Evolutionary conservation across 2,329 filamentous ascomycete species (phyloP), one percentile per base, ranked within the genome.

Genomic region (Botrytis medusae): DNA sequence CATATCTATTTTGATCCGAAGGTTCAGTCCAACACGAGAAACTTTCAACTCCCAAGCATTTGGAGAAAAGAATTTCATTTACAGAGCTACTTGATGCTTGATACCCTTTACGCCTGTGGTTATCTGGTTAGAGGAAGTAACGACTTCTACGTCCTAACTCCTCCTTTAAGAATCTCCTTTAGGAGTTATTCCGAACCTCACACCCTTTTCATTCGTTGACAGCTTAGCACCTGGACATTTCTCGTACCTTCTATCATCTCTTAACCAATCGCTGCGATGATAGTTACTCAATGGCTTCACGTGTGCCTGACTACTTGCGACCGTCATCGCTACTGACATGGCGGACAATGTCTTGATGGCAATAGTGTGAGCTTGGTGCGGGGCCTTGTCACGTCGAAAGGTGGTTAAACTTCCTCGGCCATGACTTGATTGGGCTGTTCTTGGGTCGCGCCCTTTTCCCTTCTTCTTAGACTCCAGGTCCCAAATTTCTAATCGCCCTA

Each of bases 21-120:
- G 20, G 8, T 68, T 32, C 65, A 42, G 65, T 68, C 65, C 10
- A 68, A 68, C 65, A 68, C 69, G 69, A 71, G 54, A 62, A 63
- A 29, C n/a, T 22, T 12, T 22, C 37, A 12, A 67, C 64, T 54
- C 32, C 34, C 46, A 67, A 40, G 64, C 22, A 37, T 51, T 29
- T 32, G 9, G 16, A 42, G 44, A 40, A n/a, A 51, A 25, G 18
- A 14, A 34, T 42, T 9, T 37, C 25, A 29, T 37, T 54, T 68
- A n/a, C 14, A 5, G 1, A n/a, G 29, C 44, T 54, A 32, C 29
- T 34, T 54, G 9, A 59, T 22, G 29, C 29, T 18, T 42, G 48
- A n/a, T 20, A 6, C 48, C 48, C 14, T n/a, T 40, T 29, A 12
- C 25, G 51, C 16, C 51, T 34, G 29, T 29, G 25, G 8, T 9